Evolutionary conservation across 2,329 filamentous ascomycete species (phyloP), one percentile per base, ranked within the genome.

Genomic region (Nemania serpens): DNA sequence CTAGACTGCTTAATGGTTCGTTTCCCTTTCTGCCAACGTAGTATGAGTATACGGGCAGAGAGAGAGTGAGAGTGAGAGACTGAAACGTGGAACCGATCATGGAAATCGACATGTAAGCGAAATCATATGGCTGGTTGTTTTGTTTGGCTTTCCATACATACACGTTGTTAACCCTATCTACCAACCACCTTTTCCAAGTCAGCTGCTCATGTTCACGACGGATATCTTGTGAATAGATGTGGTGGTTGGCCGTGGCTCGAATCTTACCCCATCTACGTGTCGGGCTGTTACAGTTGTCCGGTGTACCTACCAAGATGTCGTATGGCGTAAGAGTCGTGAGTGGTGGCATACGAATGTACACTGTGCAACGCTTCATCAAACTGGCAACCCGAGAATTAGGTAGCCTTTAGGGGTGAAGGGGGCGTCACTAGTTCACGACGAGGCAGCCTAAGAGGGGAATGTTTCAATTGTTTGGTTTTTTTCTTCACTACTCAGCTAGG

Each of bases 31-130:
- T 29, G 25, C 25, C 25, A 29, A 29, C 25, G 25, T 29, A 7
- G 7, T 29, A 29, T 29, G 25, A 29, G 7, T 3, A 29, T 3
- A 29, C 25, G 7, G 25, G 7, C 25, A 29, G 25, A 29, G 4
- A 29, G 25, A 29, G 25, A 29, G 4, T 3, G 25, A 39, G 36
- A 39, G 36, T 22, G 17, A 10, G 48, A 20, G 43, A 12, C 5
- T 47, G 48, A 60, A 60, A 63, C 60, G 60, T 62, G 60, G 60
- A 41, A 34, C 42, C 41, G 43, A 45, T 54, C 33, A 47, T 22
- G 39, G 56, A 51, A 59, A 45, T 62, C 37, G n/a, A 42, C 45
- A 55, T 39, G 29, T 39, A 42, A 11, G 17, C 7, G 34, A 36
- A 41, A n/a, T 25, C 46, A 15, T 37, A 39, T 6, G 15, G 34